Evolutionary conservation across 352 stramenopile genomes (phyloP).

Genomic region (Aphanomyces euteiches): DNA sequence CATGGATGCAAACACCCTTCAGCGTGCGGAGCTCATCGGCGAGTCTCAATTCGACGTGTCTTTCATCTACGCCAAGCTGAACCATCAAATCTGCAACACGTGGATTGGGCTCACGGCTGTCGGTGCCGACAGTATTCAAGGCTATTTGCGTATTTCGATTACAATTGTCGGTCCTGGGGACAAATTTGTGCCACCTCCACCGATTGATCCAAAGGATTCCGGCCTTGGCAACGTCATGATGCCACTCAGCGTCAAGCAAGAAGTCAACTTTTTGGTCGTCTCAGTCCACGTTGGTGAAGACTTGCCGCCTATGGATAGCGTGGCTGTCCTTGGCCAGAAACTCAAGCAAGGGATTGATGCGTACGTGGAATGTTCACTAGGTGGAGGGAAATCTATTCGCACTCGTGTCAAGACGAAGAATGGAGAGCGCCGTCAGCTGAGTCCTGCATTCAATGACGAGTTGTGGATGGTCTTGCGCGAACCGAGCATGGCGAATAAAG

Average conservation of each 20-base stretch:
- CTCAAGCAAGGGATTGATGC: constrained; percentile 62
- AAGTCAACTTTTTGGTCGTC: constrained; percentile 60
- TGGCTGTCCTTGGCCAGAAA: constrained; percentile 45
- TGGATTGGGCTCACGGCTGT: constrained; percentile 79
- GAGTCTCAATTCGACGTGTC: constrained; percentile 81
- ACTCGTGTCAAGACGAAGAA: constrained; percentile 76
- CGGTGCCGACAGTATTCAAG: constrained; percentile 79
- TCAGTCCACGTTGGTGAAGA: constrained; percentile 69
- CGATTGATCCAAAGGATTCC: constrained; percentile 44
- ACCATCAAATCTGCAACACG: constrained; percentile 86
- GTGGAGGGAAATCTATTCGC: constrained; percentile 54
- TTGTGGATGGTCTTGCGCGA: constrained; percentile 71
- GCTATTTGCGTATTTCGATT: constrained; percentile 87
- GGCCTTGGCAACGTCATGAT: constrained; percentile 72
- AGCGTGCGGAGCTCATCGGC: constrained; percentile 85
- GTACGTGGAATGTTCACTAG: constrained; percentile 60
- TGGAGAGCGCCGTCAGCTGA: constrained; percentile 58
- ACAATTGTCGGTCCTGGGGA: constrained; percentile 84
- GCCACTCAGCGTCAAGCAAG: constrained; percentile 64
- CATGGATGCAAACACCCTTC: constrained; percentile 83
- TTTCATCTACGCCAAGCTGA: constrained; percentile 80
- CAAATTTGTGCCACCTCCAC: constrained; percentile 67
- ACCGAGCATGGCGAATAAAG: constrained; percentile 73
- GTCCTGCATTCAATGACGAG: constrained; percentile 74
- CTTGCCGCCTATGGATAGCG: constrained; percentile 64